Conservation (phyloP, 805 yeast genomes). For the Clavispora asparagi region DNA sequence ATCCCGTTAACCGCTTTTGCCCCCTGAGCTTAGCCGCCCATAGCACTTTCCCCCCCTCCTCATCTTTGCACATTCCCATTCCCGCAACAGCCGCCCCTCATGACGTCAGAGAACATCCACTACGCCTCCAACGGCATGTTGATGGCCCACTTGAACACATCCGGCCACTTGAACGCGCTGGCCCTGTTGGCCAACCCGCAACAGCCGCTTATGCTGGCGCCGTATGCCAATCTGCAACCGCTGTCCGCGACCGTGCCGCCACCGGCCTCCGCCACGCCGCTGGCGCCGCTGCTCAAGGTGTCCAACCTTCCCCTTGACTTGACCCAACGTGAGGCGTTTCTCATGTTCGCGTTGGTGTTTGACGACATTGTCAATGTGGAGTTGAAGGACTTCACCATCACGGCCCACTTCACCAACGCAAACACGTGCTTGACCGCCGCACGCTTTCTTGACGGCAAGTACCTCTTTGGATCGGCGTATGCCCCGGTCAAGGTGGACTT, state of each 20-base stretch:
- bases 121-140: conserved; percentile 7
- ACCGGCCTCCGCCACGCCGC: neutral
- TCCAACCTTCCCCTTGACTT: conserved; percentile 61
- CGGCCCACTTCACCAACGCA: conserved; percentile 32
- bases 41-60: neutral
- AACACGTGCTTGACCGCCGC: conserved; percentile 39
- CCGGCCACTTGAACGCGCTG: neutral
- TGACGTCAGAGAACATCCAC: conserved; percentile 12
- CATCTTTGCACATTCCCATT: neutral
- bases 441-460: conserved; percentile 35
- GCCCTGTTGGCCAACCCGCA: conserved; percentile 4
- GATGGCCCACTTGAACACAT: conserved; percentile 1
- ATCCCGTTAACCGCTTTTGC: neutral
- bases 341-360: conserved; percentile 64
- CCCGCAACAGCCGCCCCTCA: neutral
- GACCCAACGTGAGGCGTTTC: conserved; percentile 58
- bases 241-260: neutral
- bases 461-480: conserved; percentile 31
- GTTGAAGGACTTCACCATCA: conserved; percentile 30
- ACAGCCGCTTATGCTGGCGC: conserved; percentile 4
- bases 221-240: conserved; percentile 1
- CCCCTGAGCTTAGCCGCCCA: neutral
- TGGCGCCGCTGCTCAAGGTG: conserved; percentile 19
- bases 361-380: conserved; percentile 52
- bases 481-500: conserved; percentile 35